Evolutionary conservation across 495 filamentous ascomycete species (phyloP).

Genomic region (Penicillium argentinense): DNA sequence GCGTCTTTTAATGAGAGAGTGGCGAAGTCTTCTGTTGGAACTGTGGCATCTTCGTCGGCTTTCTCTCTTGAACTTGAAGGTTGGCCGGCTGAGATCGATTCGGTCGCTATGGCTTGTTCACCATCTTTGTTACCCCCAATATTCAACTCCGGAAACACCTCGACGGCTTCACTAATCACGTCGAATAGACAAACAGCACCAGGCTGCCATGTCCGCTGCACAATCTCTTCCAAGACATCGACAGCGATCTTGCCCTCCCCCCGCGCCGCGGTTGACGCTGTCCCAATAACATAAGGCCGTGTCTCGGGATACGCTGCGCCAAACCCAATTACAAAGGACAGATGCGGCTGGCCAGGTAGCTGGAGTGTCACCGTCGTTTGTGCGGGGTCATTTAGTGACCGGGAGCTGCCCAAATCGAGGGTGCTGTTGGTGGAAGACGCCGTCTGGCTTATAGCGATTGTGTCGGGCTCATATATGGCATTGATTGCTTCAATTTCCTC

Average conservation of each 20-base stretch:
- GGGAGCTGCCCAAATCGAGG: slow-evolving; percentile 33
- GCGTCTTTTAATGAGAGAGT: slow-evolving; percentile 33
- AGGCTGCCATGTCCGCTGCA: slow-evolving; percentile 63
- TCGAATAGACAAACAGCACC: slow-evolving; percentile 89
- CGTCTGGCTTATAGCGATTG: slow-evolving; percentile 50
- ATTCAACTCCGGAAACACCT: slow-evolving; percentile 47
- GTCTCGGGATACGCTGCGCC: slow-evolving; percentile 68
- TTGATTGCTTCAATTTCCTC: slow-evolving; percentile 91
- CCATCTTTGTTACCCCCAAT: slow-evolving; percentile 30
- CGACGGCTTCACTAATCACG: slow-evolving; percentile 61
- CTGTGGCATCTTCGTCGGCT: slow-evolving; percentile 12
- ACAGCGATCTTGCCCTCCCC: slow-evolving; percentile 70
- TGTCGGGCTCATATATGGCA: slow-evolving; percentile 80
- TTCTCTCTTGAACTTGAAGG: slow-evolving; percentile 11
- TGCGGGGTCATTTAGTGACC: slow-evolving; percentile 16
- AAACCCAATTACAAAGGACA: slow-evolving; percentile 65
- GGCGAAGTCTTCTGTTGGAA: slow-evolving; percentile 20
- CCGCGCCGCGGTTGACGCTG: slow-evolving; percentile 43
- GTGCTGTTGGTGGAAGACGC: slow-evolving; percentile 46
- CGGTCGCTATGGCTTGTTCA: slow-evolving; percentile 2
- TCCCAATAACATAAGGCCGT: slow-evolving; percentile 70
- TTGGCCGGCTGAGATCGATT: slow-evolving; percentile 6
- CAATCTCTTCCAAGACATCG: slow-evolving; percentile 61
- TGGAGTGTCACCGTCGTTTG: slow-evolving; percentile 39
- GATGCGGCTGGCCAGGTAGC: slow-evolving; percentile 41